These are phyloP conservation scores for Ustilago loliicola DNA, from an alignment of 1,284 basidiomycete species.

Conservation along the genomic window DNA sequence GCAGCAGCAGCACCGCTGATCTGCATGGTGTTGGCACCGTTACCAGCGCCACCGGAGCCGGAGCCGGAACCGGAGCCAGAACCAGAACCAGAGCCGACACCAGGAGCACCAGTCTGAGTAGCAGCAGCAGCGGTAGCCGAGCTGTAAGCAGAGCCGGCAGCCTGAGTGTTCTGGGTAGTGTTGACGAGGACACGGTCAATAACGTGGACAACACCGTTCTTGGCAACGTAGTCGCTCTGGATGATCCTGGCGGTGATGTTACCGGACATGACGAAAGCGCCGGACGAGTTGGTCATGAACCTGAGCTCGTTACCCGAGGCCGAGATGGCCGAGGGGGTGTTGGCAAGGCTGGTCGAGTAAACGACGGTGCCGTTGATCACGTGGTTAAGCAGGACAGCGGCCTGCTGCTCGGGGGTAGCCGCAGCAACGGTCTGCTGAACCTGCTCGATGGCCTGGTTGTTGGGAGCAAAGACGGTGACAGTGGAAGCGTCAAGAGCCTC, in stretches of 20 bases:
- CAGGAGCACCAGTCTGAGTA: constrained; percentile 28
- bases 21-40: constrained; percentile 26
- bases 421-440: constrained; percentile 74
- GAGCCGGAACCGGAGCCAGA: constrained; percentile 17
- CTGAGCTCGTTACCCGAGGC: constrained; percentile 77
- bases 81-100: constrained; percentile 22
- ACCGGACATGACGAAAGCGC: constrained; percentile 76
- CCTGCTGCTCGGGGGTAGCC: constrained; percentile 76
- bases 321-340: constrained; percentile 72
- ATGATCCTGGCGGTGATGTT: constrained; percentile 76
- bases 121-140: constrained; percentile 46
- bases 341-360: constrained; percentile 74
- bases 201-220: constrained; percentile 80
- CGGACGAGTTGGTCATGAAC: constrained; percentile 76
- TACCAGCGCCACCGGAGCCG: constrained; percentile 21
- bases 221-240: constrained; percentile 77
- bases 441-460: constrained; percentile 48
- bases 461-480: constrained; percentile 81
- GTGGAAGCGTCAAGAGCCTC: constrained; percentile 71
- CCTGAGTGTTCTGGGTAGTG: constrained; percentile 73
- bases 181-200: constrained; percentile 78
- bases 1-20: constrained; percentile 31
- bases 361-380: constrained; percentile 79
- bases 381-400: constrained; percentile 69
- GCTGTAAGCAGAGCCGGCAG: constrained; percentile 75